phyloP scores from a whole-genome alignment of 2,329 filamentous ascomycete genomes.

The Sclerotinia subarctica region DNA sequence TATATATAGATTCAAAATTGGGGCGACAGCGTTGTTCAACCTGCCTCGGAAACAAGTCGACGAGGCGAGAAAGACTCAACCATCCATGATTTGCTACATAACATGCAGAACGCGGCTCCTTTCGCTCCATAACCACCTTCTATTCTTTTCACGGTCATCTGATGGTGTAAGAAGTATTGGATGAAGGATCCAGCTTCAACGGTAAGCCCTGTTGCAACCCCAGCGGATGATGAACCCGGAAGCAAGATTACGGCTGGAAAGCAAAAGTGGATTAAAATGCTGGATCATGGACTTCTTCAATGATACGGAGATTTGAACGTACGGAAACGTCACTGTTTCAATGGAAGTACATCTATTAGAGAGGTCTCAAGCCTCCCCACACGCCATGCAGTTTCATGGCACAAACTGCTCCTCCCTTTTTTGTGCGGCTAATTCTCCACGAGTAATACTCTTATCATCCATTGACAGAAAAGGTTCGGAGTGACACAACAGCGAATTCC shows the following conservation, averaged over 20 bases:
- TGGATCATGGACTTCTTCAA: constrained; percentile 7
- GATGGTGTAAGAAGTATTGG: constrained; percentile 4
- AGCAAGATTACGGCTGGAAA: not conserved
- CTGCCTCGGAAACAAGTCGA: not conserved
- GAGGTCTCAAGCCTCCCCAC: constrained; percentile 14
- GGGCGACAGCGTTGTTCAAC: constrained; percentile 20
- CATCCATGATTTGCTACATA: constrained; percentile 10
- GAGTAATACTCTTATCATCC: not conserved
- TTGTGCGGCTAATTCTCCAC: not conserved
- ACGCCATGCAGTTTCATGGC: constrained; percentile 18
- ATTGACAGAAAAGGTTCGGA: not conserved
- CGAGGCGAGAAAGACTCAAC: not conserved
- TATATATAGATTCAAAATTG: constrained; percentile 20
- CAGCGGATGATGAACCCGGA: not conserved
- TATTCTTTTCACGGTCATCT: not conserved
- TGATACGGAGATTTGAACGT: not conserved
- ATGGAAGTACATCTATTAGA: constrained; percentile 2
- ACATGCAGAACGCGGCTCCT: not conserved
- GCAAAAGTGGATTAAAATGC: not conserved
- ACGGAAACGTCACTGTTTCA: constrained; percentile 9
- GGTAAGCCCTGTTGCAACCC: not conserved
- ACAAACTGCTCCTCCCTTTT: not conserved
- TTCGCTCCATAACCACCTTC: not conserved
- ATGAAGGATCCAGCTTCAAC: constrained; percentile 19
- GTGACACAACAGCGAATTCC: not conserved